Evolutionary conservation across 805 yeast species (phyloP), one percentile per base, ranked within the genome.

Genomic region (Ogataea salicorniae): DNA sequence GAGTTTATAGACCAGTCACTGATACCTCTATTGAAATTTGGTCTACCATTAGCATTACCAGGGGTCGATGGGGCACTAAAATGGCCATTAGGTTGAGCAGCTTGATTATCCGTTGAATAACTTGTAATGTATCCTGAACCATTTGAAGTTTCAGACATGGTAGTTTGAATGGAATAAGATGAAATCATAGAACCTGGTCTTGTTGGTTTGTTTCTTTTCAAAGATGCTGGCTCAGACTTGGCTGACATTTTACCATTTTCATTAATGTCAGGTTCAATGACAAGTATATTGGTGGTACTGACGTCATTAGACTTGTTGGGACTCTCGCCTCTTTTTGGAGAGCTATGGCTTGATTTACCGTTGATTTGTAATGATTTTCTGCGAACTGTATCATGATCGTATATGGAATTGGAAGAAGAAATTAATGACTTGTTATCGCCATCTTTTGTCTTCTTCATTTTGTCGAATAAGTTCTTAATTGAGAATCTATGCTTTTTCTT

Each of bases 141-240:
- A 45, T 77, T 75, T 0, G 83, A 77, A 38, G 74, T 71, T 46
- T 79, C 83, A 0, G 84, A 79, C 37, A 71, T 64, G 4, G 73
- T 71, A 0, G 81, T 75, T 64, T 74, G 66, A 2, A 71, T 60
- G 0, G 81, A 76, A 46, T 72, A 72, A 20, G 77, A 74, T 0
- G 84, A 80, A 1, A 79, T 59, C 37, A 73, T 70, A 1, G 85
- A 80, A 0, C 71, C 68, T 4, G 83, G 83, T 43, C 84, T 63
- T 29, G 67, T 51, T 47, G 51, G 61, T 58, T 49, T 47, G 29
- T 53, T 46, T 42, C 57, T 51, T 41, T 46, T 50, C 33, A 67
- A 8, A 9, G 39, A 34, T 14, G 37, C 15, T 4, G 50, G 20
- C 4, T 47, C 57, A 16, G 36, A 14, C 1, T 17, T 15, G 6